A percentile compares a stretch with the other conserved stretches of the same genome.
Evolutionary conservation across 441 rosid species (phyloP).

Genomic region (Euphorbia celastroides): DNA sequence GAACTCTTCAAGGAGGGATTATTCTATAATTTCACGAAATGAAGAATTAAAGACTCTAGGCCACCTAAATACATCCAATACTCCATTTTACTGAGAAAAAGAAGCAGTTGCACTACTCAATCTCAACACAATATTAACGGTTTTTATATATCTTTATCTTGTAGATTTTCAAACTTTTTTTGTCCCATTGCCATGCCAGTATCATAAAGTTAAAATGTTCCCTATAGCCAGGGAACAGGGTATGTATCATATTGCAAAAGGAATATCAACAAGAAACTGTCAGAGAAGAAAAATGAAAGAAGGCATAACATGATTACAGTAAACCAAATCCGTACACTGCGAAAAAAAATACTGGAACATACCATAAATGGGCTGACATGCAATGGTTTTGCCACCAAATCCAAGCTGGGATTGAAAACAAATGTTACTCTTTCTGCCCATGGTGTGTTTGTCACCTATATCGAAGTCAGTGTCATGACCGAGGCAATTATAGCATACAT

Average conservation of each 20-base stretch:
- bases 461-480: constrained; percentile 11
- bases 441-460: constrained; percentile 88
- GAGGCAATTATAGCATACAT: constrained; percentile 4
- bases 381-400: constrained; percentile 75
- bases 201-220: no score
- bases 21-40: no score
- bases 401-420: constrained; percentile 70
- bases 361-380: constrained; percentile 99
- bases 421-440: constrained; percentile 87
- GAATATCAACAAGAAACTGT: neutral
- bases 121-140: no score
- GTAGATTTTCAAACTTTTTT: no score
- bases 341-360: constrained; percentile 17
- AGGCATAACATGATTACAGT: neutral
- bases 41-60: no score
- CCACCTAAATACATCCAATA: no score
- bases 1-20: no score
- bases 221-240: neutral
- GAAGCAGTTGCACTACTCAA: no score
- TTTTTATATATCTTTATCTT: no score
- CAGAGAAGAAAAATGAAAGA: neutral
- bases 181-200: no score
- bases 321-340: neutral
- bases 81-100: no score
- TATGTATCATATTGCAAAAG: neutral